A percentile compares a stretch with the other conserved stretches of the same genome.
phyloP scores from a whole-genome alignment of 2,329 filamentous ascomycete genomes.

The Aspergillus pseudoviridinutans region DNA sequence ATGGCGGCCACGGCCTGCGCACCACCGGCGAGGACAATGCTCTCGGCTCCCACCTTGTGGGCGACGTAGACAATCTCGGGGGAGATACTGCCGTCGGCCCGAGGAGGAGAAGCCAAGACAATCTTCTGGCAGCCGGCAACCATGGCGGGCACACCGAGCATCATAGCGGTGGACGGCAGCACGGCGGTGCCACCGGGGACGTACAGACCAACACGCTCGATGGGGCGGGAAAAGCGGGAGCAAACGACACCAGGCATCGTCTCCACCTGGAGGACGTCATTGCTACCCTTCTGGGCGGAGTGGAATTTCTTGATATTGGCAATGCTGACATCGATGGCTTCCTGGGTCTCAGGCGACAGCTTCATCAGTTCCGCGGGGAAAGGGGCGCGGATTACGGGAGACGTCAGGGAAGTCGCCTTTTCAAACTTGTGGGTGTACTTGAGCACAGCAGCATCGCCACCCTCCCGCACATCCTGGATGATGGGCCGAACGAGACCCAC shows the following conservation, averaged over 20 bases:
- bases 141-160: constrained; percentile 97
- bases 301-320: constrained; percentile 96
- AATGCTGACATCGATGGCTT: constrained; percentile 90
- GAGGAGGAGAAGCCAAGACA: constrained; percentile 85
- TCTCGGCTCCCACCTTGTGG: constrained; percentile 93
- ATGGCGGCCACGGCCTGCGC: constrained; percentile 94
- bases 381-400: constrained; percentile 83
- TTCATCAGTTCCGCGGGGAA: constrained; percentile 85
- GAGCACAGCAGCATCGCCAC: constrained; percentile 83
- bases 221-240: constrained; percentile 85
- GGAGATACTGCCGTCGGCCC: constrained; percentile 82
- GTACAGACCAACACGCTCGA: constrained; percentile 94
- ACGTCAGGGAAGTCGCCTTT: constrained; percentile 85
- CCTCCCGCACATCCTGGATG: constrained; percentile 76
- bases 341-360: constrained; percentile 73
- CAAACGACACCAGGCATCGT: constrained; percentile 98
- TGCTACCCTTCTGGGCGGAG: constrained; percentile 74
- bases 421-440: constrained; percentile 98
- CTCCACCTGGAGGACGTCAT: constrained; percentile 78
- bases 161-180: constrained; percentile 92
- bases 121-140: constrained; percentile 96
- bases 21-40: constrained; percentile 91
- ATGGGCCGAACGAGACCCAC: constrained; percentile 89
- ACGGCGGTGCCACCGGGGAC: constrained; percentile 95
- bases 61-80: constrained; percentile 97